phyloP scores from a whole-genome alignment of 2,329 filamentous ascomycete genomes.

The Sporothrix brasiliensis region DNA sequence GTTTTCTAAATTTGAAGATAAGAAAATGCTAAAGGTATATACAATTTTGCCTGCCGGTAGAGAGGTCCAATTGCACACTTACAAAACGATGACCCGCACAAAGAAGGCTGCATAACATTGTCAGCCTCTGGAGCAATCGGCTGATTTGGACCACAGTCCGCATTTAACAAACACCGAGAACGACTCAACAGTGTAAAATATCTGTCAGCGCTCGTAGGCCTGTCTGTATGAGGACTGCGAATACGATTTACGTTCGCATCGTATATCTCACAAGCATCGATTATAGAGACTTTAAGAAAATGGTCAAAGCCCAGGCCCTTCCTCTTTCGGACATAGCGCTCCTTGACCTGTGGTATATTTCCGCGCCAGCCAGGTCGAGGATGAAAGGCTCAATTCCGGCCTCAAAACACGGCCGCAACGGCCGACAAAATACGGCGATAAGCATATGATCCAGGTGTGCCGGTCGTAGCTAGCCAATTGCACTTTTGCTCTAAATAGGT shows the following conservation, averaged over 20 bases:
- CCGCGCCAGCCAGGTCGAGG: not conserved
- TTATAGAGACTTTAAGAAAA: not conserved
- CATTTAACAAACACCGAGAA: not conserved
- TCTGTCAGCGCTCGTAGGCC: not conserved
- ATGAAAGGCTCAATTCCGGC: not conserved
- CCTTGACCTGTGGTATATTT: not conserved
- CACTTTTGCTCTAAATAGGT: not conserved
- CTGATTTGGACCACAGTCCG: not conserved
- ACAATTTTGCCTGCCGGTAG: conserved; percentile 15
- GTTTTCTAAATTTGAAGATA: not conserved
- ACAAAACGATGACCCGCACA: not conserved
- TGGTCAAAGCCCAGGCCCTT: not conserved
- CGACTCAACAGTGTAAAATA: conserved; percentile 4
- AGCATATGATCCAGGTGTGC: not conserved
- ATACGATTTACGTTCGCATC: too few relatives aligned
- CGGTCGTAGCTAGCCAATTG: conserved; percentile 11
- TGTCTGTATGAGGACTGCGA: not conserved
- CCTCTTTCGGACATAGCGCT: not conserved
- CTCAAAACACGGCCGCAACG: not conserved
- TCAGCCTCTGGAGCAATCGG: not conserved
- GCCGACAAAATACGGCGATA: conserved; percentile 2
- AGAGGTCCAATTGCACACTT: not conserved
- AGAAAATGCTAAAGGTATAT: not conserved
- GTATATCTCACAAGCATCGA: not conserved
- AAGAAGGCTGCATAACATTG: conserved; percentile 4